Conservation (phyloP, 805 yeast genomes). For the Pichia occidentalis region DNA sequence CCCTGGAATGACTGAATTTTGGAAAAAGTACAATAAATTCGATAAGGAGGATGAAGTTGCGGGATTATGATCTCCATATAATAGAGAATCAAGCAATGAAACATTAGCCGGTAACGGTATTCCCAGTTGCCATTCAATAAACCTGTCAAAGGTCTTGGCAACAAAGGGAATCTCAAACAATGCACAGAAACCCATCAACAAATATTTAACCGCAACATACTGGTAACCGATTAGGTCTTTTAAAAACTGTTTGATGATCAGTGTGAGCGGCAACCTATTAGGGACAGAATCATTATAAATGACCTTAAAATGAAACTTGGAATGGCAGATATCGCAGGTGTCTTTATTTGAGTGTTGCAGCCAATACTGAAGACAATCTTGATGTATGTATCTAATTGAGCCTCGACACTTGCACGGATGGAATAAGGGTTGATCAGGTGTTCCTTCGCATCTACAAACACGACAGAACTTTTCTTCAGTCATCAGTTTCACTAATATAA, state of each 20-base stretch:
- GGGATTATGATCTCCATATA: conserved; percentile 6
- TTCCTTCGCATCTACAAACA: conserved; percentile 90
- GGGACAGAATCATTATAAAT: conserved; percentile 42
- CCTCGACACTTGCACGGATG: conserved; percentile 96
- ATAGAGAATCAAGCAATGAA: conserved; percentile 17
- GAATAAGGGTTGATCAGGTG: conserved; percentile 67
- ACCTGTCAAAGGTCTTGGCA: conserved; percentile 48
- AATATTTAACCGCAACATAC: conserved; percentile 9
- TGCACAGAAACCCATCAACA: conserved; percentile 12
- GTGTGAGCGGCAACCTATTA: conserved; percentile 44
- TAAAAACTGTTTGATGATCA: conserved; percentile 36
- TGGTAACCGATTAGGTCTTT: conserved; percentile 5
- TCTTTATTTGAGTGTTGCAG: conserved; percentile 57
- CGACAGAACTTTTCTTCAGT: conserved; percentile 49
- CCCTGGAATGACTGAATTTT: conserved; percentile 17
- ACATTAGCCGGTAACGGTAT: conserved; percentile 42
- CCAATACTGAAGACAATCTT: conserved; percentile 89
- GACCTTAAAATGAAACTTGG: conserved; percentile 49
- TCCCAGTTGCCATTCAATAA: conserved; percentile 52
- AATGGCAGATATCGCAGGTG: conserved; percentile 84
- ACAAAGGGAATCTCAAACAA: conserved; percentile 47
- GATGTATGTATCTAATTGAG: conserved; percentile 87
- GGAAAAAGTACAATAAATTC: conserved; percentile 7
- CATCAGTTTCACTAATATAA: neutral
- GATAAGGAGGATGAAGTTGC: conserved; percentile 3